Conservation (phyloP, 208 protist genomes). For the Acanthamoeba comandoni region DNA sequence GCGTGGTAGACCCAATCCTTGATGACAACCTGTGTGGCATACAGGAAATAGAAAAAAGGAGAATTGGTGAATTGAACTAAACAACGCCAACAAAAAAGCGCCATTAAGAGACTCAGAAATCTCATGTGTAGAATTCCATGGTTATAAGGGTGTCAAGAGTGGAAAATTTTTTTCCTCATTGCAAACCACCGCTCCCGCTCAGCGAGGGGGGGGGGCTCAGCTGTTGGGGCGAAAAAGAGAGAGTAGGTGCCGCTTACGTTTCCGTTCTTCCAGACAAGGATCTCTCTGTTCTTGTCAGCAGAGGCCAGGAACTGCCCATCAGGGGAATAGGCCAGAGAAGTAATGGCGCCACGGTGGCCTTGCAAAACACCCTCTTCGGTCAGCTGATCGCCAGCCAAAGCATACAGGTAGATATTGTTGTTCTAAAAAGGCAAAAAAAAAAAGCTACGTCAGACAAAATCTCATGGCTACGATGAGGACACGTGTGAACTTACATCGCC, state of each 20-base stretch:
- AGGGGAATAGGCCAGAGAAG: conserved; percentile 81
- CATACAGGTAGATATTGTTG: conserved; percentile 61
- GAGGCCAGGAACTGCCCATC: conserved; percentile 84
- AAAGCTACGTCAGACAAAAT: background rate
- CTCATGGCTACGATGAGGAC: too few relatives aligned
- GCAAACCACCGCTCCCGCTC: too few relatives aligned
- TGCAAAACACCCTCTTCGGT: background rate
- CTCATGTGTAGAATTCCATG: too few relatives aligned
- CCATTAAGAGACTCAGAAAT: too few relatives aligned
- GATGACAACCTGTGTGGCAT: conserved; percentile 7
- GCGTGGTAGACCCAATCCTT: conserved; percentile 61
- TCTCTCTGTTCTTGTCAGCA: conserved; percentile 80
- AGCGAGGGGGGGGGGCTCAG: too few relatives aligned
- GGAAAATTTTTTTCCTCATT: too few relatives aligned
- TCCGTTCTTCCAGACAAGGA: conserved; percentile 82
- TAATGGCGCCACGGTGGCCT: conserved; percentile 29
- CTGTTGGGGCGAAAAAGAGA: too few relatives aligned
- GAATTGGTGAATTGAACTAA: too few relatives aligned
- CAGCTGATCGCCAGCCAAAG: conserved; percentile 18
- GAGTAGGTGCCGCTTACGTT: background rate
- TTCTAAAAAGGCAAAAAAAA: conserved; percentile 46
- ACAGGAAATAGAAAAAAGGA: too few relatives aligned
- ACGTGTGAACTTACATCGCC: conserved; percentile 8
- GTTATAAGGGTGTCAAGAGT: too few relatives aligned
- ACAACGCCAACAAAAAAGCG: too few relatives aligned